Conservation (phyloP, 2,329 filamentous ascomycete species). For the Penicillium sp. region DNA sequence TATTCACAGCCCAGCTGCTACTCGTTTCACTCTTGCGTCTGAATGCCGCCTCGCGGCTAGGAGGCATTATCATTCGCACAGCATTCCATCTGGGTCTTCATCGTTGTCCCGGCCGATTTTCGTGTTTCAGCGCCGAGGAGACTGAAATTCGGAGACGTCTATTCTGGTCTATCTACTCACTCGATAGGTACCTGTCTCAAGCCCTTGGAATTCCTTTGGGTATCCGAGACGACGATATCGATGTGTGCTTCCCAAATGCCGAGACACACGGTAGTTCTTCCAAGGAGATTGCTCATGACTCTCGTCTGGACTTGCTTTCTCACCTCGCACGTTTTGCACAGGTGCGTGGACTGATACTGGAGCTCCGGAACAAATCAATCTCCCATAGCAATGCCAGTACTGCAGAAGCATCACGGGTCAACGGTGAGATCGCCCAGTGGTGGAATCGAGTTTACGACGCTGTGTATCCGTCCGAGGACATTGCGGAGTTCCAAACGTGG, state of each 20-base stretch:
- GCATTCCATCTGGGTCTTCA: slow-evolving; percentile 55
- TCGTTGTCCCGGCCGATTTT: slow-evolving; percentile 50
- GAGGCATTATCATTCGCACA: slow-evolving; percentile 51
- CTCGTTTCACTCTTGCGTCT: slow-evolving; percentile 52
- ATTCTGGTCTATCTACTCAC: slow-evolving; percentile 53
- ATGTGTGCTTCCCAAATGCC: slow-evolving; percentile 50
- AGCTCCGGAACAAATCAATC: slow-evolving; percentile 50
- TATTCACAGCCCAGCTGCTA: slow-evolving; percentile 50
- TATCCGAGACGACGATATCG: slow-evolving; percentile 53
- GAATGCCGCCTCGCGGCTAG: slow-evolving; percentile 52
- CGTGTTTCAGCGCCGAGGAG: slow-evolving; percentile 46
- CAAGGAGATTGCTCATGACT: slow-evolving; percentile 1
- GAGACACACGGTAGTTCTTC: slow-evolving; percentile 38
- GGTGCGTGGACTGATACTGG: slow-evolving; percentile 48
- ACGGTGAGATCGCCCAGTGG: slow-evolving; percentile 48
- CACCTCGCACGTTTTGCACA: slow-evolving; percentile 45
- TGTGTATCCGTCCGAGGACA: slow-evolving; percentile 35
- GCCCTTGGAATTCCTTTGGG: slow-evolving; percentile 51
- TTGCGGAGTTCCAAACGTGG: not conserved
- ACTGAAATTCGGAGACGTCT: slow-evolving; percentile 47
- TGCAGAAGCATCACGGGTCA: slow-evolving; percentile 42
- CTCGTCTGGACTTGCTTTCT: slow-evolving; percentile 33
- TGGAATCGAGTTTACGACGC: slow-evolving; percentile 50
- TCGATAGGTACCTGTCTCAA: slow-evolving; percentile 53
- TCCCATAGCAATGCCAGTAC: slow-evolving; percentile 40